Evolutionary conservation across 208 protist genomes (phyloP), one percentile per base, ranked within the genome.

Genomic region (Wallacemonas rigidus): DNA sequence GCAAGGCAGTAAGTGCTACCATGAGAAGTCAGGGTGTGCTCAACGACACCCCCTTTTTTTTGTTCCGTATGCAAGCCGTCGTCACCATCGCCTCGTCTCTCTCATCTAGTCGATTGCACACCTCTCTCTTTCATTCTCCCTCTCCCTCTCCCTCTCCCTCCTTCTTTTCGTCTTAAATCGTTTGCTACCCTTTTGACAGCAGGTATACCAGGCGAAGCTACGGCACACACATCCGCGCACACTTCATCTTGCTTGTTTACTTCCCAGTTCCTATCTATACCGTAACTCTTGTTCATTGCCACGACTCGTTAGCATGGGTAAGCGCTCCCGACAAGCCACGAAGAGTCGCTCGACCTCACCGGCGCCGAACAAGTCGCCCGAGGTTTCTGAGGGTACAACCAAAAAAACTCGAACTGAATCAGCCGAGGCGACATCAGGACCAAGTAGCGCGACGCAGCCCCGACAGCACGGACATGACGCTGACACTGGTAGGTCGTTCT

Each of bases 301-400:
- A 62, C 26, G 36, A 15, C 9, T 38, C 8, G 14, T 3, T 5
- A 50, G 50, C 45, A 65, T 65, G 60, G 38, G 41, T 35, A 65
- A 65, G 15, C 60, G 60, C 43, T 65, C 60, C n/a, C 60, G 60
- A 8, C 41, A 45, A 17, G 9, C 41, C 3, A 65, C 60, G 7
- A 45, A 65, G 50, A 65, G 60, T 35, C 38, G 60, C 7, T 65
- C 60, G 6, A 65, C 41, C 6, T 65, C 60, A 3, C 60, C 60
- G 14, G 43, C 15, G 6, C 15, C 15, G 56, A 5, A 62, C 38
- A n/a, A 56, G 51, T 56, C 51, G 14, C 26, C 51, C 9, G 56
- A 41, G 15, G 15, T 15, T 9, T n/a, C 26, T n/a, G 56, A 40
- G 5, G 56, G 43, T 38, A 43, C 56, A 35, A 17, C 56, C 5